Evolutionary conservation across 306 rosid genomes (phyloP).

Genomic region (Adenanthera pavonina): DNA sequence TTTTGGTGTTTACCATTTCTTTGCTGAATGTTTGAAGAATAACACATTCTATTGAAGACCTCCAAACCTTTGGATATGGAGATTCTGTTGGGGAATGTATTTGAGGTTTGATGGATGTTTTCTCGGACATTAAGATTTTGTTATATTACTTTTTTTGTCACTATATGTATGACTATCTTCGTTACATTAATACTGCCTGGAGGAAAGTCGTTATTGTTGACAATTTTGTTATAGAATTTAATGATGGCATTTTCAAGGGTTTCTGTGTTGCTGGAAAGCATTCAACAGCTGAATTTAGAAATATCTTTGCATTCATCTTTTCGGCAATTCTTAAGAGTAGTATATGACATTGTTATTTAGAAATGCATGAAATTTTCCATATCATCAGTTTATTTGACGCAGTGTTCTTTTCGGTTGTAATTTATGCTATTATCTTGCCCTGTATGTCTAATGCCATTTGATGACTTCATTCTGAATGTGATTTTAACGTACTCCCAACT

Average conservation of each 20-base stretch:
- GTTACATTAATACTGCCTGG: not conserved
- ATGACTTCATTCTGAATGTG: conserved; percentile 31
- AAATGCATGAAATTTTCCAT: conserved; percentile 7
- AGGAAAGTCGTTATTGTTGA: not conserved
- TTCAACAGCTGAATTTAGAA: not conserved
- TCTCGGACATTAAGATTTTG: not conserved
- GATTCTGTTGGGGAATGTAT: not conserved
- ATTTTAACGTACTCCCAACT: conserved; percentile 38
- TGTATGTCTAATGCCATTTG: conserved; percentile 22
- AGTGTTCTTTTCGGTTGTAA: conserved; percentile 5
- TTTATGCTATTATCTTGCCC: conserved; percentile 8
- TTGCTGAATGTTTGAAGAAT: not conserved
- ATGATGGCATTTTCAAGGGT: not conserved
- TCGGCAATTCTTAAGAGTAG: conserved; percentile 1
- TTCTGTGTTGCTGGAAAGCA: not conserved
- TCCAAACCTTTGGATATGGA: not conserved
- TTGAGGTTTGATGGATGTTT: conserved; percentile 4
- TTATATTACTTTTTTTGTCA: not conserved
- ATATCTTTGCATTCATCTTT: not conserved
- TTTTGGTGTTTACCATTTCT: not conserved
- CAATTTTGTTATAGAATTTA: not conserved
- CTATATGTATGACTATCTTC: not conserved
- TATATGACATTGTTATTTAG: conserved; percentile 1
- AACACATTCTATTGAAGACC: not conserved
- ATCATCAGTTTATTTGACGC: conserved; percentile 5